phyloP scores from a whole-genome alignment of 805 yeast species.

The Candida manassasensis region DNA sequence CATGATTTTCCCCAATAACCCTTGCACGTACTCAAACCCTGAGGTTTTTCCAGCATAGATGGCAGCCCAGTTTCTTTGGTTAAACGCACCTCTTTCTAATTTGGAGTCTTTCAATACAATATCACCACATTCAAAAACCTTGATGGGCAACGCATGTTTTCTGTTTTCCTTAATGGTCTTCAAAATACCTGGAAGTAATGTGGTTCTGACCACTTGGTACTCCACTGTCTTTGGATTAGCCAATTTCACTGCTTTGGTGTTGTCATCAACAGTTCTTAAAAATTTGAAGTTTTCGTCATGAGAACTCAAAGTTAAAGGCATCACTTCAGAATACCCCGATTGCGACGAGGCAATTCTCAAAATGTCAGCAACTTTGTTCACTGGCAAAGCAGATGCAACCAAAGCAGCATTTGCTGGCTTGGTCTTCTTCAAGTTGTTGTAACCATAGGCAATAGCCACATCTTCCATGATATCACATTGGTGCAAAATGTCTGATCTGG shows the following conservation, averaged over 20 bases:
- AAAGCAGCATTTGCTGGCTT: constrained; percentile 73
- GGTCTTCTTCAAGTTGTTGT: constrained; percentile 78
- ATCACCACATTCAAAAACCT: constrained; percentile 94
- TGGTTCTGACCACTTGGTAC: constrained; percentile 96
- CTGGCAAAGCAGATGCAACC: constrained; percentile 82
- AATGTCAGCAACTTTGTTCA: constrained; percentile 88
- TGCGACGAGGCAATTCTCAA: constrained; percentile 87
- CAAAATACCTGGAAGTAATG: constrained; percentile 87
- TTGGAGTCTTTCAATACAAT: constrained; percentile 77
- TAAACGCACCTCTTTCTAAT: constrained; percentile 83
- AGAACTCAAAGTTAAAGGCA: constrained; percentile 93
- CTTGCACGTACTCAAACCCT: constrained; percentile 93
- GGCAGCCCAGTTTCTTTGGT: constrained; percentile 94
- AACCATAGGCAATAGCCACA: constrained; percentile 95
- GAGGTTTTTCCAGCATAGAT: constrained; percentile 91
- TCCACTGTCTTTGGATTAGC: constrained; percentile 96
- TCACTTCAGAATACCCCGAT: constrained; percentile 92
- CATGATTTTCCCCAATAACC: constrained; percentile 91
- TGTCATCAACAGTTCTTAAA: constrained; percentile 70
- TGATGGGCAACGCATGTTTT: constrained; percentile 90
- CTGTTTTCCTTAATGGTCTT: constrained; percentile 95
- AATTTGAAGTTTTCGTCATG: constrained; percentile 95
- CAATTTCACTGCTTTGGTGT: constrained; percentile 75
- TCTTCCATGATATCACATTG: constrained; percentile 99
- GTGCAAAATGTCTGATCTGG: constrained; percentile 93